A percentile compares a stretch with the other conserved stretches of the same genome.
These are phyloP conservation scores for Saussurea involucrata DNA, from an alignment of 129 eudicot genomes.

Conservation along the genomic window DNA sequence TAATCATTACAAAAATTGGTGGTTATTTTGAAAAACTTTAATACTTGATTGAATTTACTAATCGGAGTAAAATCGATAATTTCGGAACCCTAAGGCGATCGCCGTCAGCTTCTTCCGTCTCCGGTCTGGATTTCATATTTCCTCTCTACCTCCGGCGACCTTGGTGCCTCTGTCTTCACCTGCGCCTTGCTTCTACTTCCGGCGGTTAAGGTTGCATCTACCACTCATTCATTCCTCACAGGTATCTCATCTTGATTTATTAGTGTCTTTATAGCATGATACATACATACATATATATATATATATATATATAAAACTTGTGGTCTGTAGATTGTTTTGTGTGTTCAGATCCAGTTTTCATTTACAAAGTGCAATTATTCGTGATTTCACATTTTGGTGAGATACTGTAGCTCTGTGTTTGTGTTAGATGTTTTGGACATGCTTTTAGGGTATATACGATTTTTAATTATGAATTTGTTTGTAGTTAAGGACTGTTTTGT, in stretches of 20 bases:
- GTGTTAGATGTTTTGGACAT: background rate
- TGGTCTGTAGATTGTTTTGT: background rate
- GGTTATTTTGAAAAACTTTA: no score
- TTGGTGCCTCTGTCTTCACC: background rate
- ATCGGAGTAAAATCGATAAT: background rate
- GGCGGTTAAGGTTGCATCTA: background rate
- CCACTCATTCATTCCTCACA: background rate
- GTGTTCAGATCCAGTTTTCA: background rate
- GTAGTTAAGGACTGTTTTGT: background rate
- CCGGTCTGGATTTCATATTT: background rate
- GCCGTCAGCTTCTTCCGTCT: background rate
- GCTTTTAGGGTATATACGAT: background rate
- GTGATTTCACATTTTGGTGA: conserved; percentile 4
- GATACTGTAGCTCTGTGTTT: background rate
- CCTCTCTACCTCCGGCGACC: background rate
- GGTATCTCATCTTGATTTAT: background rate
- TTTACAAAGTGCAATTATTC: background rate
- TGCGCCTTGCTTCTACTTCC: background rate
- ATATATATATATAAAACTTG: background rate
- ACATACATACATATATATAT: background rate
- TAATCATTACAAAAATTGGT: no score
- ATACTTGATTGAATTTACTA: no score
- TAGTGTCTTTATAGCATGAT: background rate
- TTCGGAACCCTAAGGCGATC: conserved; percentile 1
- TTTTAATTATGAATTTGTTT: background rate